Percentiles rank a stretch among this genome's conserved stretches.
Evolutionary conservation across 1,139 yeast genomes (phyloP).

Genomic region (Blastobotrys capitulatus): DNA sequence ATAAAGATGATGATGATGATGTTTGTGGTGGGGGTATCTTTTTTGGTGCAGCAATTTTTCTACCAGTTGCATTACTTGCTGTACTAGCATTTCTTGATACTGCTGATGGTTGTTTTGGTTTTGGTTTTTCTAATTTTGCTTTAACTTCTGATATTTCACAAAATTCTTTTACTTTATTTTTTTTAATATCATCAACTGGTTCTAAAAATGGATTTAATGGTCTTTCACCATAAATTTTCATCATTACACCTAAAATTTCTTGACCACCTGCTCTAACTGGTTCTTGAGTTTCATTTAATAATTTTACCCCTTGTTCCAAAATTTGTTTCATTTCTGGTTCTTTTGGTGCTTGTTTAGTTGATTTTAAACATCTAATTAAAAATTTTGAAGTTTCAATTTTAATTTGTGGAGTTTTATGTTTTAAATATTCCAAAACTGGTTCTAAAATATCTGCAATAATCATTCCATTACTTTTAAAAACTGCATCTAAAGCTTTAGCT

Average conservation of each 20-base stretch:
- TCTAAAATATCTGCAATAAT: conserved; percentile 53
- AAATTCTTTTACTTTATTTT: conserved; percentile 58
- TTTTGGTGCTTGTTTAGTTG: conserved; percentile 47
- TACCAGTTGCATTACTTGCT: conserved; percentile 13
- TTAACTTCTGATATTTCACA: conserved; percentile 54
- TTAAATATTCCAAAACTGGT: conserved; percentile 53
- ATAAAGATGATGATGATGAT: too few species aligned
- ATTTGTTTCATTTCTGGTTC: conserved; percentile 51
- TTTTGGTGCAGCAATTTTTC: conserved; percentile 11
- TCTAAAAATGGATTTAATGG: conserved; percentile 57
- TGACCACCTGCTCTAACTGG: conserved; percentile 78
- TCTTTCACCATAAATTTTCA: conserved; percentile 76
- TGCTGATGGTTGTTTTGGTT: conserved; percentile 17
- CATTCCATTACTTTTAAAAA: conserved; percentile 38
- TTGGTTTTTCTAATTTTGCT: conserved; percentile 31
- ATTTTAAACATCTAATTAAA: conserved; percentile 57
- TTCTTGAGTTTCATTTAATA: conserved; percentile 77
- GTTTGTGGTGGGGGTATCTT: too few species aligned
- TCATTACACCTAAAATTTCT: conserved; percentile 72
- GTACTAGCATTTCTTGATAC: conserved; percentile 16
- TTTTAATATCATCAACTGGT: conserved; percentile 64
- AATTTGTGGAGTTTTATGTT: conserved; percentile 80
- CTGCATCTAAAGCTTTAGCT: conserved; percentile 56
- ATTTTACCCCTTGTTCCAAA: conserved; percentile 50
- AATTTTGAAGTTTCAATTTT: conserved; percentile 64